These are phyloP conservation scores for Yamadazyma kanchanaburiensis DNA, from an alignment of 1,139 yeast species.

Conservation along the genomic window DNA sequence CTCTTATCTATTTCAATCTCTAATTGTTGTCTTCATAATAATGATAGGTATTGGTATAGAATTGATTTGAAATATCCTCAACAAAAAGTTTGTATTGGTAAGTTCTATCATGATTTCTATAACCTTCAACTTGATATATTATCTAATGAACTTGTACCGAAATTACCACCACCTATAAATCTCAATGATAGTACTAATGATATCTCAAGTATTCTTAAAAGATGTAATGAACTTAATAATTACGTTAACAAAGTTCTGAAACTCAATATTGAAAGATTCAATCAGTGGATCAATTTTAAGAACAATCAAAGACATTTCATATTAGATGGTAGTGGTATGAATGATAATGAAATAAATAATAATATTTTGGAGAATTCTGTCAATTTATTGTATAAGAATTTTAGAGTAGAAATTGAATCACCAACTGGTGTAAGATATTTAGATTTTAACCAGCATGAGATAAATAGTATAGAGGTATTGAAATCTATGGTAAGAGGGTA, in stretches of 20 bases:
- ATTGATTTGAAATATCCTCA: conserved; percentile 35
- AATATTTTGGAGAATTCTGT: conserved; percentile 21
- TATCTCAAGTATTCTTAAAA: conserved; percentile 10
- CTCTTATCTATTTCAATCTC: conserved; percentile 21
- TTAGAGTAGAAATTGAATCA: conserved; percentile 23
- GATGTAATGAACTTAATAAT: conserved; percentile 33
- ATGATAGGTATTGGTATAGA: conserved; percentile 44
- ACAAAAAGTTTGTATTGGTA: conserved; percentile 27
- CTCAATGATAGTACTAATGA: conserved; percentile 9
- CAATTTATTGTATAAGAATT: conserved; percentile 21
- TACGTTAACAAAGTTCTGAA: conserved; percentile 27
- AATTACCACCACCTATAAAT: conserved; percentile 44
- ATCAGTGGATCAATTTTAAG: conserved; percentile 30
- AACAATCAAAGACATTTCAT: conserved; percentile 7
- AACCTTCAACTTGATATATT: conserved; percentile 30
- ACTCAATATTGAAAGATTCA: conserved; percentile 16
- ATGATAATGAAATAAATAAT: conserved; percentile 20
- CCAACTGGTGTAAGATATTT: conserved; percentile 24
- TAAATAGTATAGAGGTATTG: conserved; percentile 24
- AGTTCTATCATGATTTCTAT: conserved; percentile 46
- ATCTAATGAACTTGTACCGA: conserved; percentile 24
- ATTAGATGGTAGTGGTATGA: conserved; percentile 3
- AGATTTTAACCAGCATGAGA: conserved; percentile 22
- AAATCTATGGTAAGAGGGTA: conserved; percentile 26
- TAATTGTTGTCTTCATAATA: conserved; percentile 36